Conservation (phyloP, 371 early-diverging fungal genomes). For the Mortierella sp. region DNA sequence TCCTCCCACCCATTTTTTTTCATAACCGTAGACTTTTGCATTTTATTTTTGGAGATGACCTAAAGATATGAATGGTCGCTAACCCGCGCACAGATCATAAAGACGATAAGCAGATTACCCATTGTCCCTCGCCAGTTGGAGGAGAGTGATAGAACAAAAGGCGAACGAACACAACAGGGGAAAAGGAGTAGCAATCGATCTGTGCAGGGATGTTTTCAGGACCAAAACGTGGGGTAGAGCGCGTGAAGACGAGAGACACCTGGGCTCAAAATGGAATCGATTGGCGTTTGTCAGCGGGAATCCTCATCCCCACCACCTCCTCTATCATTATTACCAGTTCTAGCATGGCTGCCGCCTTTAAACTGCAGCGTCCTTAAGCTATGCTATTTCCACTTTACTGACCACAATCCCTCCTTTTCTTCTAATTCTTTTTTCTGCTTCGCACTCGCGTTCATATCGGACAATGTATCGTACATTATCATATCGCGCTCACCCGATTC, state of each 20-base stretch:
- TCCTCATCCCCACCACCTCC: background rate
- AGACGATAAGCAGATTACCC: background rate
- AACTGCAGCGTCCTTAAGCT: background rate
- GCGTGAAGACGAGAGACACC: slow-evolving; percentile 8
- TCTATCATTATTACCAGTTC: background rate
- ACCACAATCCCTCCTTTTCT: background rate
- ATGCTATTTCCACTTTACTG: slow-evolving; percentile 1
- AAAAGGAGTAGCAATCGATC: background rate
- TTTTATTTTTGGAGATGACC: slow-evolving; percentile 9
- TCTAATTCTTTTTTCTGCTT: background rate
- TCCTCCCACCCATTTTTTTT: background rate
- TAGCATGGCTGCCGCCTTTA: no score
- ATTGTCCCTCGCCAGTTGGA: background rate
- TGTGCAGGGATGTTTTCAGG: background rate
- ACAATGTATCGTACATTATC: background rate
- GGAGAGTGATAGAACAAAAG: background rate
- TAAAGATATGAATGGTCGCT: background rate
- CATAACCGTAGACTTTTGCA: slow-evolving; percentile 1
- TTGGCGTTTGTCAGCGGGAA: slow-evolving; percentile 17
- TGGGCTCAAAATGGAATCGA: background rate
- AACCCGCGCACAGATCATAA: slow-evolving; percentile 8
- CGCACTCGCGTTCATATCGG: background rate
- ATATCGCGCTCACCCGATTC: background rate
- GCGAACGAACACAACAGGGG: background rate
- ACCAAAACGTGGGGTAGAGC: background rate